Percentiles rank a stretch among this genome's conserved stretches.
phyloP scores from a whole-genome alignment of 1,284 basidiomycete species.

The Cryptococcus sp. region DNA sequence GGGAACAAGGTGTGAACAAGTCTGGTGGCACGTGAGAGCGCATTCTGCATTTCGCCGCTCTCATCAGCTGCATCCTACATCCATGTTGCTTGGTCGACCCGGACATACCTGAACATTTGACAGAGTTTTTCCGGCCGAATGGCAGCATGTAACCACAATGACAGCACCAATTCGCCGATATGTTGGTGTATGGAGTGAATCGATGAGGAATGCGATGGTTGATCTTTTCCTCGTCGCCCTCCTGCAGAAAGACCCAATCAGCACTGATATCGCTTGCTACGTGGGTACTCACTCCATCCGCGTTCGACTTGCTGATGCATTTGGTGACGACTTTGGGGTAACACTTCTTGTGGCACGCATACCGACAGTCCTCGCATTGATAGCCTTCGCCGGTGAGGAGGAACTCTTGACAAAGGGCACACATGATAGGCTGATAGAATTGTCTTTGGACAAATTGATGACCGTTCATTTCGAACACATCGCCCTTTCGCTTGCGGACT shows the following conservation, averaged over 20 bases:
- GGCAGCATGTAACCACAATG: slow-evolving; percentile 99
- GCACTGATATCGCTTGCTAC: neutral
- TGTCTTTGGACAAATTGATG: slow-evolving; percentile 97
- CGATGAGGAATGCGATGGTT: slow-evolving; percentile 99
- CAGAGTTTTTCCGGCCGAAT: slow-evolving; percentile 92
- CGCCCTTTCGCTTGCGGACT: slow-evolving; percentile 94
- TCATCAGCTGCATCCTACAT: slow-evolving; percentile 6
- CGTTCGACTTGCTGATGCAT: slow-evolving; percentile 96
- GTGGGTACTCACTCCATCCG: slow-evolving; percentile 66
- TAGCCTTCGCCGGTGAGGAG: slow-evolving; percentile 95
- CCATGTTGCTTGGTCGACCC: neutral
- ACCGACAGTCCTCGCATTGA: slow-evolving; percentile 99
- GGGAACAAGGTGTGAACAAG: slow-evolving; percentile 96
- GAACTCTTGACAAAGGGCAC: slow-evolving; percentile 97
- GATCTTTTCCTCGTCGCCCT: slow-evolving; percentile 97
- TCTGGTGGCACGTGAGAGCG: slow-evolving; percentile 93
- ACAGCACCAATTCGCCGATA: slow-evolving; percentile 99
- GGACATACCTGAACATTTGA: slow-evolving; percentile 71
- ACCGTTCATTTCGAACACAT: slow-evolving; percentile 99
- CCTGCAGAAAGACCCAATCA: slow-evolving; percentile 57
- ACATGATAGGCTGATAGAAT: slow-evolving; percentile 98
- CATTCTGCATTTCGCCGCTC: slow-evolving; percentile 67
- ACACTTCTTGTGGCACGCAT: slow-evolving; percentile 99
- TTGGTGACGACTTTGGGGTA: slow-evolving; percentile 99
- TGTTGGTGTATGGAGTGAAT: slow-evolving; percentile 95